Base-by-base conservation (phyloP, 371 early-diverging fungal genomes). In the Smittium culicis region DNA sequence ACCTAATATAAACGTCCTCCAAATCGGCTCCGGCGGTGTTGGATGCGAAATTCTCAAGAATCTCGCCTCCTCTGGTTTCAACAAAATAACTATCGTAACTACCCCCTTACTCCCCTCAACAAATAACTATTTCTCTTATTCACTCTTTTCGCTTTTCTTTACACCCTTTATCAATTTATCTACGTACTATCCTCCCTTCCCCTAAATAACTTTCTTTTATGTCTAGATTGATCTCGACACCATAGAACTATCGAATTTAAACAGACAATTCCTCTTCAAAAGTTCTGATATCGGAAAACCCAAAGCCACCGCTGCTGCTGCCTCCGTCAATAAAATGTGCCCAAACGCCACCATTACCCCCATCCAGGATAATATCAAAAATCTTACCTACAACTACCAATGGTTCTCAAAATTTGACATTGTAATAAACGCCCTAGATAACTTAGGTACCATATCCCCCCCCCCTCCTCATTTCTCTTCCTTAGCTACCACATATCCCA, bases 41-140 rank as follows among this genome's bases (percentile, higher is more conserved):
- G 99, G 99, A 34, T 98, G 99, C 74, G 99, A 99, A 77, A 75
- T 99, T 45, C 81, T 98, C 25, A 98, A 99, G 77, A 86, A 93
- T 76, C 82, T 98, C 28, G 92, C 92, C 32, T 72, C 94, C 77
- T 80, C 86, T 28, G 96, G 96, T n/a, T 95, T 96, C 75, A 79
- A 76, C 67, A 68, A 85, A 70, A 93, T 98, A 64, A 83, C 86
- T 64, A 83, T 93, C 68, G 90, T 66, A 66, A 66, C 68, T 24
- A 31, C 28, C 28, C 67, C 29, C 8, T 45, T 14, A 45, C 45
- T 45, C 14, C 20, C 45, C 45, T 20, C 45, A 45, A 45, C 20
- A 14, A 14, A 45, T 14, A 45, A 45, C 20, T 20, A 14, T 29
- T 17, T 2, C 27, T 35, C 34, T 55, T 25, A 66, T 90, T 85